Evolutionary conservation across 2,329 filamentous ascomycete genomes (phyloP).

Genomic region (Botrytis tulipae): DNA sequence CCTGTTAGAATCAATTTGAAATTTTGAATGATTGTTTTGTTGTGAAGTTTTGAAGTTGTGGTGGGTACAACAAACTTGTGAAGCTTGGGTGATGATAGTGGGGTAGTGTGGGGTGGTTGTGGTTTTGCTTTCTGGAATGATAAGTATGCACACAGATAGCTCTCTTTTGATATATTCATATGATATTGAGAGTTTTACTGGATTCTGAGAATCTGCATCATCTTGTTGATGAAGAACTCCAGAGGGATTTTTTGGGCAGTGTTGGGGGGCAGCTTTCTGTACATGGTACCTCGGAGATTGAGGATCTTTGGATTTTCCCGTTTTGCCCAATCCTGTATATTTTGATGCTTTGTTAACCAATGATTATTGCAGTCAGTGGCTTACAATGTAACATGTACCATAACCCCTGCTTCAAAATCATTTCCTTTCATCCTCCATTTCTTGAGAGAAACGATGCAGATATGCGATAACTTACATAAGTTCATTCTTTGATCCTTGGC

Average conservation of each 20-base stretch:
- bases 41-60: background rate
- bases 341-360: background rate
- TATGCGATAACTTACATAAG: background rate
- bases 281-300: background rate
- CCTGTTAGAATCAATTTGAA: background rate
- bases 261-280: background rate
- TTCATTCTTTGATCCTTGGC: no score
- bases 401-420: background rate
- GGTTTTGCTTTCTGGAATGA: background rate
- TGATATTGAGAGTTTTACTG: background rate
- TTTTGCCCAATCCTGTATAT: background rate
- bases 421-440: background rate
- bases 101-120: background rate
- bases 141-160: background rate
- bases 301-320: background rate
- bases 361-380: background rate
- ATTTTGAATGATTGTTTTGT: background rate
- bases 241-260: background rate
- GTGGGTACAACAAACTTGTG: background rate
- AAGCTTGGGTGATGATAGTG: background rate
- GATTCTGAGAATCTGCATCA: background rate
- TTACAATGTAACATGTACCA: background rate
- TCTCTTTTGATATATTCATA: background rate
- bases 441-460: background rate
- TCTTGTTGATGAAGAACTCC: background rate